Evolutionary conservation across 192 early-diverging fungal genomes (phyloP), one percentile per base, ranked within the genome.

Genomic region (Linnemannia schmuckeri): DNA sequence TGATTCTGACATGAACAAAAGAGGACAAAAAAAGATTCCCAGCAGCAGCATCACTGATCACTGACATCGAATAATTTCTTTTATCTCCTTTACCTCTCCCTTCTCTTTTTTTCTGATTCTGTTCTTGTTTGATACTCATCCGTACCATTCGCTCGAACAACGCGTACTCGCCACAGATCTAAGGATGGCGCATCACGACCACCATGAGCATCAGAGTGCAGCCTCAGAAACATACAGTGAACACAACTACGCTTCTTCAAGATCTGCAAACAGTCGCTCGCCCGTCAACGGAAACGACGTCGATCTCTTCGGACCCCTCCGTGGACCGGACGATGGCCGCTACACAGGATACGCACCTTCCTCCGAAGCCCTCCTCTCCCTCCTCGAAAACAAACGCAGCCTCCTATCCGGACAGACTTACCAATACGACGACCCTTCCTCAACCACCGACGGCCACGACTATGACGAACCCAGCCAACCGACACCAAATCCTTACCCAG

Each of bases 321-420:
- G 84, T 33, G 88, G 94, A 35, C 85, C 88, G 22, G 94, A 92
- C 35, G 94, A 94, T 52, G 93, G 92, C 15, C 92, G 95, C 57
- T 96, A 96, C 78, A 94, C 92, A 42, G 90, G 90, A 0, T 96
- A 93, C 42, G 93, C 93, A 9, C 91, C 95, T 2, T 95, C 95
- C 0, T 92, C 93, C 22, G 95, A 94, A 40, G 94, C 95, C 4
- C 91, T 94, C 63, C 88, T 94, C 42, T 92, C 93, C 47, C 87
- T 94, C 79, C 83, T 96, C 18, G 92, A 96, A 85, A 94, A 90
- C 86, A 95, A 93, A 74, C 68, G 84, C 6, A 76, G 75, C 8
- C 84, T 55, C 9, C 47, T 75, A 20, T 44, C 76, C 2, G 84
- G 84, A 41, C 84, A 87, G 30, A 72, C 73, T 6, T 87, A 87